Conservation (phyloP, 1,284 basidiomycete genomes). For the Trametes hirsuta region DNA sequence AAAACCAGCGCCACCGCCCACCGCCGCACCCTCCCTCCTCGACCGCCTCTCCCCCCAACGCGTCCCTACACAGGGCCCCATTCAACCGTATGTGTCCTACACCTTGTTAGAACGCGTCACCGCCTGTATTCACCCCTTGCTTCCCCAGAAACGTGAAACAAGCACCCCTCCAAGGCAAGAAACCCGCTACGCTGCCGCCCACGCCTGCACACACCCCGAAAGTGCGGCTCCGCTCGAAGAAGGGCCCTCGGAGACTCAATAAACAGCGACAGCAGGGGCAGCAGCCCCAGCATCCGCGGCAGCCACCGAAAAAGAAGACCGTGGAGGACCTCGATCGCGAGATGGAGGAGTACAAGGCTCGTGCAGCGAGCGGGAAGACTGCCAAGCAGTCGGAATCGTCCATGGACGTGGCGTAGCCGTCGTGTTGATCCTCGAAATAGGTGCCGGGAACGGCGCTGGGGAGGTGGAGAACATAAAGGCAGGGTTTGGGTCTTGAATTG, state of each 20-base stretch:
- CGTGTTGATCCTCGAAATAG: no score
- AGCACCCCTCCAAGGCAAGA: background rate
- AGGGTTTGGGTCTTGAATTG: no score
- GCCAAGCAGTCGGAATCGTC: background rate
- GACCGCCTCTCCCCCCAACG: conserved; percentile 33
- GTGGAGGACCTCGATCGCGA: conserved; percentile 64
- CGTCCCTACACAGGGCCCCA: conserved; percentile 3
- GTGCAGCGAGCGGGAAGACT: conserved; percentile 7
- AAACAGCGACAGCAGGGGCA: conserved; percentile 42
- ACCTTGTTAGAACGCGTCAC: background rate
- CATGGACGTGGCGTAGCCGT: background rate
- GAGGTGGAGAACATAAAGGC: no score
- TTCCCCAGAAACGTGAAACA: background rate
- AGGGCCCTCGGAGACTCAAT: conserved; percentile 67
- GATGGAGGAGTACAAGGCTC: conserved; percentile 71
- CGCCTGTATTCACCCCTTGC: background rate
- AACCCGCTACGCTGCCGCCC: background rate
- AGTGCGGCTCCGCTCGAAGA: conserved; percentile 51
- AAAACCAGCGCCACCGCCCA: conserved; percentile 18
- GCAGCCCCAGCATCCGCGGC: background rate
- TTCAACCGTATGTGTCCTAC: background rate
- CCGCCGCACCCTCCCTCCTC: conserved; percentile 40
- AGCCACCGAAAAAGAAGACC: conserved; percentile 32
- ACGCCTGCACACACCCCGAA: conserved; percentile 18
- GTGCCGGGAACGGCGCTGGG: no score